These are phyloP conservation scores for Omphalea diandra DNA, from an alignment of 441 rosid genomes.

Conservation along the genomic window DNA sequence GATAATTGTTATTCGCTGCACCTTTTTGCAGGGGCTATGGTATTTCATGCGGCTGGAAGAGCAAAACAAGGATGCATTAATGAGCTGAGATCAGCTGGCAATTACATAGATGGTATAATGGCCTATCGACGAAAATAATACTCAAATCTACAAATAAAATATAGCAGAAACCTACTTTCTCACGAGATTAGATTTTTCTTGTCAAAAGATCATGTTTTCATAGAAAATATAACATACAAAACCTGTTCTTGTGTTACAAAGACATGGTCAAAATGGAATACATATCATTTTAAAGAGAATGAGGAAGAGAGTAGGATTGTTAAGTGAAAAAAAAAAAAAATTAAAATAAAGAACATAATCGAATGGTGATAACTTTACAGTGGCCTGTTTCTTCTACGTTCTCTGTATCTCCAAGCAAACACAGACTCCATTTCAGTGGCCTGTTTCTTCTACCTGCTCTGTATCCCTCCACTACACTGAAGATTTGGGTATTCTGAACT, in stretches of 20 bases:
- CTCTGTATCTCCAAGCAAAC: not conserved
- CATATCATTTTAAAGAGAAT: not conserved
- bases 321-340: not conserved
- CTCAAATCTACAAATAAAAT: no score
- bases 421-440: no score
- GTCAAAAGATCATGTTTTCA: no score
- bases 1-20: not conserved
- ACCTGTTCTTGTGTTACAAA: not conserved
- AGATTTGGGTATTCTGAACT: conserved; percentile 89
- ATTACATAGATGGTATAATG: no score
- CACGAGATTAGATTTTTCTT: no score
- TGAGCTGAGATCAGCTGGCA: no score
- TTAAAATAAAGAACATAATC: not conserved
- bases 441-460: not conserved
- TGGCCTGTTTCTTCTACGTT: not conserved
- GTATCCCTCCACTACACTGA: conserved; percentile 18
- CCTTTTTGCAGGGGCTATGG: no score
- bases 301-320: not conserved
- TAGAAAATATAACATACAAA: not conserved
- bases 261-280: not conserved
- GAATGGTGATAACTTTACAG: no score
- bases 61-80: no score
- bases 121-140: no score
- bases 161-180: no score
- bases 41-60: no score